These are phyloP conservation scores for Trifolium pratense DNA, from an alignment of 306 rosid genomes.

Conservation along the genomic window DNA sequence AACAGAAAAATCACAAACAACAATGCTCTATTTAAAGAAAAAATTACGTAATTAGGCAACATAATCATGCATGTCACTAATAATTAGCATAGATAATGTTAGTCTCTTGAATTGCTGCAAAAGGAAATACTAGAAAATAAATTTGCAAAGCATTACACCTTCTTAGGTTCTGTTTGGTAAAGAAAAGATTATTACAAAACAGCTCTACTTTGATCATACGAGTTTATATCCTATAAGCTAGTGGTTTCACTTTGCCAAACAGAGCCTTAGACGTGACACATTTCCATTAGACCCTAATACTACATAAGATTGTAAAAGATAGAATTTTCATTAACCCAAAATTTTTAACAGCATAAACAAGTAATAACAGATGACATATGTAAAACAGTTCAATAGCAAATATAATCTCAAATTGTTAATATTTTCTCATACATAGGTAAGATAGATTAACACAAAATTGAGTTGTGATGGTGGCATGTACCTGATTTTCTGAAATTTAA, in stretches of 20 bases:
- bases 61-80: constrained; percentile 1
- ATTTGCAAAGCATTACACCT: background rate
- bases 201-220: no score
- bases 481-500: constrained; percentile 90
- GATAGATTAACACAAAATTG: background rate
- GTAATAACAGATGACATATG: no score
- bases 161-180: background rate
- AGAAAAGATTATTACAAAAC: background rate
- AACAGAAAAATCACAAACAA: constrained; percentile 8
- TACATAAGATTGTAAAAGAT: no score
- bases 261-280: background rate
- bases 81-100: background rate
- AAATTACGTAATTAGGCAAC: background rate
- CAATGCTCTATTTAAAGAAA: background rate
- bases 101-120: background rate
- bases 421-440: background rate
- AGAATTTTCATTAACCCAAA: no score
- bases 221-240: background rate
- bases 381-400: no score
- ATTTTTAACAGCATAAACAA: no score
- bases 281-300: no score
- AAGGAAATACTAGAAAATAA: constrained; percentile 3
- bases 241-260: background rate
- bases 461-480: background rate
- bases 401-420: no score